A percentile compares a stretch with the other conserved stretches of the same genome.
Evolutionary conservation across 768 basidiomycete genomes (phyloP).

Genomic region (Amanita fuliginea): DNA sequence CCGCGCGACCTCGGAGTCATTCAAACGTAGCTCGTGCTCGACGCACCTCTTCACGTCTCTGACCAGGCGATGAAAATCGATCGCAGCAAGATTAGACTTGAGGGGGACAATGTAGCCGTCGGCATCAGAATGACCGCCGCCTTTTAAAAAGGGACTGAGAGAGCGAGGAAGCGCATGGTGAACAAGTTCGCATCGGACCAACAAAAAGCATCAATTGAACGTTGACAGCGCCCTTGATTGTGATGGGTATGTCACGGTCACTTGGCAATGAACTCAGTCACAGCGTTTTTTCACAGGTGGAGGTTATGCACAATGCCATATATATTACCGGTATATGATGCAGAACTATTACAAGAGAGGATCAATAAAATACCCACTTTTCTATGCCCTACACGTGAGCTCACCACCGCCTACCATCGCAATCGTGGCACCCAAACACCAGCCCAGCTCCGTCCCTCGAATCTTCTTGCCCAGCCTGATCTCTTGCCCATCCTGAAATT

Average conservation of each 20-base stretch:
- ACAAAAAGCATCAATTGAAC: too few species aligned
- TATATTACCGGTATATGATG: too few species aligned
- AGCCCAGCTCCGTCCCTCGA: slow-evolving; percentile 83
- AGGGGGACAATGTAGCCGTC: slow-evolving; percentile 55
- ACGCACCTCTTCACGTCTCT: slow-evolving; percentile 67
- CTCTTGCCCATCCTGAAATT: slow-evolving; percentile 59
- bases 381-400: slow-evolving; percentile 37
- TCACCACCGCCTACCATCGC: slow-evolving; percentile 54
- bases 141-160: too few species aligned
- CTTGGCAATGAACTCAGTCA: too few species aligned
- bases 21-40: slow-evolving; percentile 60
- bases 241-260: too few species aligned
- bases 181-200: too few species aligned
- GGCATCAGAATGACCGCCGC: background rate
- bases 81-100: slow-evolving; percentile 59
- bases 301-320: too few species aligned
- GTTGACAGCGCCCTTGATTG: too few species aligned
- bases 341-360: too few species aligned
- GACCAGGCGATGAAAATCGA: slow-evolving; percentile 60
- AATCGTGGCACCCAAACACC: slow-evolving; percentile 83
- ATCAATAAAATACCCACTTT: too few species aligned
- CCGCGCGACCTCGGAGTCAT: too few species aligned
- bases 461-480: slow-evolving; percentile 82
- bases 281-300: too few species aligned
- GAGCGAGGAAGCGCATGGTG: slow-evolving; percentile 18